Evolutionary conservation across 306 rosid species (phyloP).

Genomic region (Aeschynomene evenia): DNA sequence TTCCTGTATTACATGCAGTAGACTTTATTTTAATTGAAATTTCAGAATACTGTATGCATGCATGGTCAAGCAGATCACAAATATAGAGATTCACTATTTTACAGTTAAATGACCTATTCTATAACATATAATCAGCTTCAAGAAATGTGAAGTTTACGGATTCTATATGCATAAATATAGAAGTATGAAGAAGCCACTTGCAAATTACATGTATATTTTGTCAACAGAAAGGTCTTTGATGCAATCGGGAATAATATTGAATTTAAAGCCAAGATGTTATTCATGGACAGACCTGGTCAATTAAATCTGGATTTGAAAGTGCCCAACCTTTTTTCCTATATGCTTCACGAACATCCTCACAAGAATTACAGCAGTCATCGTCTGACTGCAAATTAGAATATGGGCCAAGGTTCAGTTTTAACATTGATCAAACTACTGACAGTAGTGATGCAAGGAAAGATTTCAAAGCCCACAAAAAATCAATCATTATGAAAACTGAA

Average conservation of each 20-base stretch:
- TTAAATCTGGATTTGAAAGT: constrained; percentile 82
- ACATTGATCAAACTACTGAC: not conserved
- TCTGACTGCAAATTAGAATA: constrained; percentile 54
- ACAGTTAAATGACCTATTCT: not conserved
- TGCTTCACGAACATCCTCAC: constrained; percentile 98
- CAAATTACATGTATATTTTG: not conserved
- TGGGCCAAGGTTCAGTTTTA: not conserved
- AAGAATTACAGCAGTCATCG: constrained; percentile 86
- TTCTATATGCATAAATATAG: not conserved
- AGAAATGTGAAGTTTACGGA: constrained; percentile 2
- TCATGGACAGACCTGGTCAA: constrained; percentile 77
- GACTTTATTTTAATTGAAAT: constrained; percentile 22
- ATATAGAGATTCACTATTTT: not conserved
- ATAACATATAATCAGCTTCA: not conserved
- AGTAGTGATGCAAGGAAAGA: constrained; percentile 4
- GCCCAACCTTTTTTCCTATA: constrained; percentile 97
- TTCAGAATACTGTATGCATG: not conserved
- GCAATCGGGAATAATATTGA: not conserved
- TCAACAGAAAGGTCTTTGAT: not conserved
- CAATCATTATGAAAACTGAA: constrained; percentile 10
- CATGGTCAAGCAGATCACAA: constrained; percentile 4
- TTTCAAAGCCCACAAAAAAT: not conserved
- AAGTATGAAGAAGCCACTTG: not conserved
- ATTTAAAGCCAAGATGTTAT: constrained; percentile 20
- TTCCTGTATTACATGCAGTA: not conserved